phyloP scores from a whole-genome alignment of 768 basidiomycete species.

The Mycena amicta region DNA sequence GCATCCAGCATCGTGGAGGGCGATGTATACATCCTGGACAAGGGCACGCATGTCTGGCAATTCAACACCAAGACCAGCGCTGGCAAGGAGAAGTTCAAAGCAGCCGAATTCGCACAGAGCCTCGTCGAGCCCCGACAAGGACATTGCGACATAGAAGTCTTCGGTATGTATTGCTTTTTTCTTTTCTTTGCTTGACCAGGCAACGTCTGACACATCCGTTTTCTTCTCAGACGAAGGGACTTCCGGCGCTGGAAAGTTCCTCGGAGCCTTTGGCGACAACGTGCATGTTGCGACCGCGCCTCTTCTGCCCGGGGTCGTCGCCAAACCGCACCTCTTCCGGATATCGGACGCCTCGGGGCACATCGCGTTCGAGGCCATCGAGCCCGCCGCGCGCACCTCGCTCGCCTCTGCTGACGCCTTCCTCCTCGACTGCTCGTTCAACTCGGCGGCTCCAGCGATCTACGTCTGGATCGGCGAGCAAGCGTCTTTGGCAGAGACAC shows the following conservation, averaged over 20 bases:
- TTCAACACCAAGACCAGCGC: slow-evolving; percentile 56
- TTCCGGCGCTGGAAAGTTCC: slow-evolving; percentile 48
- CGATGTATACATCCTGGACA: slow-evolving; percentile 63
- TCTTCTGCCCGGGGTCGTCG: background rate
- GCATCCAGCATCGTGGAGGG: slow-evolving; percentile 53
- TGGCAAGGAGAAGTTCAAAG: slow-evolving; percentile 62
- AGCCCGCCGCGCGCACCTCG: slow-evolving; percentile 31
- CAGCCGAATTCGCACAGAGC: slow-evolving; percentile 58
- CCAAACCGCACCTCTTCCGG: slow-evolving; percentile 35
- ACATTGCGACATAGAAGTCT: slow-evolving; percentile 48
- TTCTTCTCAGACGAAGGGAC: slow-evolving; percentile 60
- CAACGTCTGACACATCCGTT: no score
- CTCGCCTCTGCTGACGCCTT: slow-evolving; percentile 55
- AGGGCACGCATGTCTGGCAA: slow-evolving; percentile 54
- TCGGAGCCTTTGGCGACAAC: slow-evolving; percentile 47
- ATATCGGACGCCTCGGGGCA: slow-evolving; percentile 50
- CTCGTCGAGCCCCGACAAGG: slow-evolving; percentile 45
- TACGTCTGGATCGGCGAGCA: slow-evolving; percentile 62
- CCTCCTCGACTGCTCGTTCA: slow-evolving; percentile 48
- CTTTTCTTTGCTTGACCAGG: background rate
- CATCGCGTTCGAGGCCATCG: slow-evolving; percentile 39
- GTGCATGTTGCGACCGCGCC: slow-evolving; percentile 23
- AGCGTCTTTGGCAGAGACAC: slow-evolving; percentile 48
- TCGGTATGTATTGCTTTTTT: slow-evolving; percentile 37
- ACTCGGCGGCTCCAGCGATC: slow-evolving; percentile 41